These are phyloP conservation scores for Diplodia intermedia DNA, from an alignment of 2,329 filamentous ascomycete genomes.

Conservation along the genomic window DNA sequence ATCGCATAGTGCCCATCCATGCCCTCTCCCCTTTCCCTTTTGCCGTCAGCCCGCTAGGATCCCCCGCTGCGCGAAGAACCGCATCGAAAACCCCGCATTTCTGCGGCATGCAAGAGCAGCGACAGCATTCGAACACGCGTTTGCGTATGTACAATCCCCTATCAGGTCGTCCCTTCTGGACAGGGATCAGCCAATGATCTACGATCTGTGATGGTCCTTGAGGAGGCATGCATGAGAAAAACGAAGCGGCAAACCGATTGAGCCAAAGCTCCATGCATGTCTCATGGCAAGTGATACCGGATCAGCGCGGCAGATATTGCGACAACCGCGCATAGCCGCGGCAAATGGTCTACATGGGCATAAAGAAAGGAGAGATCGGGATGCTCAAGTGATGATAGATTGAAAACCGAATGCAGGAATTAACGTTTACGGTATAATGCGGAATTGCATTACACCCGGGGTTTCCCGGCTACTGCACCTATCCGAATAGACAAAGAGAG, in stretches of 20 bases:
- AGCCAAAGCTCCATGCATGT: constrained; percentile 12
- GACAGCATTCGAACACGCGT: constrained; percentile 6
- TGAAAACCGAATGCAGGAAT: constrained; percentile 3
- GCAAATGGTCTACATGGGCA: not conserved
- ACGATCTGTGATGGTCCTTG: not conserved
- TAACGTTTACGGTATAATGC: constrained; percentile 18
- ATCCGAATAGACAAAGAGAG: constrained; percentile 13
- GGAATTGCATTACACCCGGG: constrained; percentile 16
- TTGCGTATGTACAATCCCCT: not conserved
- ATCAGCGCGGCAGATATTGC: constrained; percentile 16
- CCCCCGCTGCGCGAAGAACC: not conserved
- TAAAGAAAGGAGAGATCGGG: not conserved
- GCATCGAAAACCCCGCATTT: constrained; percentile 19
- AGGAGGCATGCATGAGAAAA: not conserved
- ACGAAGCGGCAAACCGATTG: not conserved
- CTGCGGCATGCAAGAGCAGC: not conserved
- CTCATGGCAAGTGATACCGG: constrained; percentile 10
- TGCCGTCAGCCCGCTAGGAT: not conserved
- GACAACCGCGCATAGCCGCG: constrained; percentile 19
- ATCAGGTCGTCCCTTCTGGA: not conserved
- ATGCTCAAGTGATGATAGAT: not conserved
- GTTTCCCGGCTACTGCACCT: constrained; percentile 8
- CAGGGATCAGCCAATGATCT: constrained; percentile 18
- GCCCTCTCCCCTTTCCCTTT: not conserved
- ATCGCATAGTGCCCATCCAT: constrained; percentile 3